Evolutionary conservation across 2,329 filamentous ascomycete species (phyloP), one percentile per base, ranked within the genome.

Genomic region (Colletotrichum euphorbiae): DNA sequence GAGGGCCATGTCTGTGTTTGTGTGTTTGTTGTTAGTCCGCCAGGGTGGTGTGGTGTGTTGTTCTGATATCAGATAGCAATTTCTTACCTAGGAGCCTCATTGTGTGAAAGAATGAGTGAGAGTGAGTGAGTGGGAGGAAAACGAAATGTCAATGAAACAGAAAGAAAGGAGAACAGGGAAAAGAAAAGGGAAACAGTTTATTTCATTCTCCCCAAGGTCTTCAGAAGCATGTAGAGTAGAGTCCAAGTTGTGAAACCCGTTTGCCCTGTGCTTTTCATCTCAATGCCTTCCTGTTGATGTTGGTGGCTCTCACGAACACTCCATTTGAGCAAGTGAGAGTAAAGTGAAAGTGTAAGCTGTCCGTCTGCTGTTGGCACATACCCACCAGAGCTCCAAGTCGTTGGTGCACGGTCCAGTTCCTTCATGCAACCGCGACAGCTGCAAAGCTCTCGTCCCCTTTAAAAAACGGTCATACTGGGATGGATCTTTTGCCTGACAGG

Each of bases 1-100:
- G 45, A 90, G 75, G 15, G 84, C 66, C 31, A 77, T 72, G 72
- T 88, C 85, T 86, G 77, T n/a, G 7, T 24, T 3, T 46, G 48
- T 28, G 36, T 9, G 24, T 45, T 45, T 9, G 11, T 51, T 48
- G 59, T 70, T 50, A 69, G 69, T 63, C 9, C 7, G 28, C 28
- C 28, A 7, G 28, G 28, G 28, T 28, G 28, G 28, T 51, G 48
- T 7, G 4, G 24, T 24, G 3, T 24, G 15, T 33, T 51, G 15
- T 33, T 51, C 36, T 38, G 36, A 13, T 38, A 38, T 38, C 12
- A 15, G 13, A 8, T 13, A 6, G 28, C 28, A 7, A 42, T 42
- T 46, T 12, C 19, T 15, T 52, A 74, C 73, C 73, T 59, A 69
- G 45, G 50, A 69, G 60, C 60, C 71, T 72, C 74, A 75, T 76